A percentile compares a stretch with the other conserved stretches of the same genome.
Evolutionary conservation across 768 basidiomycete genomes (phyloP).

Genomic region (Kwoniella newhampshirensis): DNA sequence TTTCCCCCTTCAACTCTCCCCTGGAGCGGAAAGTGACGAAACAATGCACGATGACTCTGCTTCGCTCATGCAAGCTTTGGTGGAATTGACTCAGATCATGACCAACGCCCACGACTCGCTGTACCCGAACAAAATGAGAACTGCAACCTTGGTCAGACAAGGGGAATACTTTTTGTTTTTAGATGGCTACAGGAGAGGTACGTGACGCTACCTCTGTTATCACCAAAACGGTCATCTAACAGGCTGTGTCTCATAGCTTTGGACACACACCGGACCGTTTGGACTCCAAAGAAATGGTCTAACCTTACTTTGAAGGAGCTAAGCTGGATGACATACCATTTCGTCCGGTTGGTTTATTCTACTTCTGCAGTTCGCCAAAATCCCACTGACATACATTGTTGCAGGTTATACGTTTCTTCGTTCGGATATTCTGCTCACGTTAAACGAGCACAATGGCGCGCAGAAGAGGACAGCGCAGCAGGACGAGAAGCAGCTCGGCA

Average conservation of each 20-base stretch:
- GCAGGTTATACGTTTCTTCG: conserved; percentile 33
- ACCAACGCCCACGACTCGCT: conserved; percentile 51
- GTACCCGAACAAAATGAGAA: conserved; percentile 43
- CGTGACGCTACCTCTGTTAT: no score
- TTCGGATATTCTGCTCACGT: conserved; percentile 47
- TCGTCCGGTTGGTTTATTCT: conserved; percentile 24
- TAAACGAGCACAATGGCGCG: conserved; percentile 34
- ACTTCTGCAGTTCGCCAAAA: background rate
- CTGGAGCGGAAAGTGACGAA: conserved; percentile 12
- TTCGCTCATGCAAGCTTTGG: conserved; percentile 37
- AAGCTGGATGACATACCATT: conserved; percentile 42
- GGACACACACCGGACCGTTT: conserved; percentile 29
- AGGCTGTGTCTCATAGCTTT: conserved; percentile 27
- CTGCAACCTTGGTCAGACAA: conserved; percentile 40
- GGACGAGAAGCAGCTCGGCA: conserved; percentile 11
- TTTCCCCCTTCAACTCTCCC: conserved; percentile 45
- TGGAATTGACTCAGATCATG: conserved; percentile 51
- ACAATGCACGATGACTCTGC: conserved; percentile 35
- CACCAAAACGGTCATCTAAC: no score
- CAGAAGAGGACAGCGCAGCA: conserved; percentile 27
- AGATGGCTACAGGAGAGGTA: conserved; percentile 40
- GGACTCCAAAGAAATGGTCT: conserved; percentile 33
- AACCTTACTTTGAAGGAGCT: conserved; percentile 31
- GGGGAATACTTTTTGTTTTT: conserved; percentile 35
- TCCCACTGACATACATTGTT: background rate